These are phyloP conservation scores for Candida stauntonica DNA, from an alignment of 805 yeast genomes.

Conservation along the genomic window DNA sequence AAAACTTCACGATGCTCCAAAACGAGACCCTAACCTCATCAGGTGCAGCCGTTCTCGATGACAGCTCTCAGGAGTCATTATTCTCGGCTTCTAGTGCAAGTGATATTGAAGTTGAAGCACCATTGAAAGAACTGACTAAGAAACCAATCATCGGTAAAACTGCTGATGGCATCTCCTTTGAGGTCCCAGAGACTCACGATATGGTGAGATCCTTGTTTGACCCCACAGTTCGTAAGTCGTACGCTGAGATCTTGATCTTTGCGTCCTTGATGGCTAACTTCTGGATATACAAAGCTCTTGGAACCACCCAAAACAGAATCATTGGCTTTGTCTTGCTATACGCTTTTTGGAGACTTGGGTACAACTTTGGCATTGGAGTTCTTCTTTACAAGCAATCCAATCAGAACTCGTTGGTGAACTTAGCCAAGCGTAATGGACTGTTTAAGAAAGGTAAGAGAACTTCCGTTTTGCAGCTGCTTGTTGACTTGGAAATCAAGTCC, in stretches of 20 bases:
- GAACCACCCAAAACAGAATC: conserved; percentile 17
- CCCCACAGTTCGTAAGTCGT: conserved; percentile 66
- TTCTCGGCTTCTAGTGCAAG: background rate
- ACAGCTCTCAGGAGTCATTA: background rate
- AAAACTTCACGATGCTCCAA: background rate
- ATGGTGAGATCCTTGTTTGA: conserved; percentile 80
- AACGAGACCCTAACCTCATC: background rate
- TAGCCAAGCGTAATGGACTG: conserved; percentile 43
- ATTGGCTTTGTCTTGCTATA: conserved; percentile 48
- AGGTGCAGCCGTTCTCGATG: background rate
- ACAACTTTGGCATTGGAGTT: conserved; percentile 78
- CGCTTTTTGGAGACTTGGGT: conserved; percentile 68
- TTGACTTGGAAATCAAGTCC: conserved; percentile 41
- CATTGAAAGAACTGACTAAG: background rate
- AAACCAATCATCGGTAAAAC: conserved; percentile 20
- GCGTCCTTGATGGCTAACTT: conserved; percentile 35
- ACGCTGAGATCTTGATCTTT: conserved; percentile 59
- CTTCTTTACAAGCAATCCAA: conserved; percentile 64
- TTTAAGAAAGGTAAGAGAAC: conserved; percentile 36
- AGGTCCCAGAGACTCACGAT: conserved; percentile 59
- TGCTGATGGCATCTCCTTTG: conserved; percentile 29
- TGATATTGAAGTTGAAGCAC: background rate
- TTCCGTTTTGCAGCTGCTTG: conserved; percentile 35
- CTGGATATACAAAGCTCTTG: conserved; percentile 29
- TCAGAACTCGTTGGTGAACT: conserved; percentile 45